These are phyloP conservation scores for Ambrosia trifida DNA, from an alignment of 129 eudicot genomes.

Conservation along the genomic window DNA sequence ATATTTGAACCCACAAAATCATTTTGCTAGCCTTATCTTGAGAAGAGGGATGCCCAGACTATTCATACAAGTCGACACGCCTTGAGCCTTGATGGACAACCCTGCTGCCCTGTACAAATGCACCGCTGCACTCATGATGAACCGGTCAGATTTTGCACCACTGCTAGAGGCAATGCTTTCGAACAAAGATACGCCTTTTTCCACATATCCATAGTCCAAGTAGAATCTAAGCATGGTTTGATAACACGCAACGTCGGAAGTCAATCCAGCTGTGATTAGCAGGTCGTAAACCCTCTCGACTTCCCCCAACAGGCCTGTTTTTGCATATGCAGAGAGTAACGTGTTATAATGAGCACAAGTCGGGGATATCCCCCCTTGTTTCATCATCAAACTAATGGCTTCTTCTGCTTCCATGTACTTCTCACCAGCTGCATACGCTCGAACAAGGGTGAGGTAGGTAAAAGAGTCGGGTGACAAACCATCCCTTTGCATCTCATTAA, in stretches of 20 bases:
- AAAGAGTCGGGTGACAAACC: constrained; percentile 59
- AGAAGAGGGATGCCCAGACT: constrained; percentile 48
- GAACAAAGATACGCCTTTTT: constrained; percentile 62
- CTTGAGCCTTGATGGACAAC: constrained; percentile 43
- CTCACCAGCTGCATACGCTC: constrained; percentile 52
- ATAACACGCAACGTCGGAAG: constrained; percentile 57
- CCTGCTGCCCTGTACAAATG: constrained; percentile 64
- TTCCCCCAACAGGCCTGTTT: constrained; percentile 57
- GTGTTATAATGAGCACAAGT: constrained; percentile 65
- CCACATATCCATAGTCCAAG: constrained; percentile 69
- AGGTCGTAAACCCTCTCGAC: constrained; percentile 55
- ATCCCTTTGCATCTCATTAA: constrained; percentile 50
- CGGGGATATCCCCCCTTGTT: constrained; percentile 57
- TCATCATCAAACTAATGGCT: constrained; percentile 53
- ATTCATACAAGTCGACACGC: constrained; percentile 48
- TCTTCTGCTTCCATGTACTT: constrained; percentile 64
- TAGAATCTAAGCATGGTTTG: constrained; percentile 61
- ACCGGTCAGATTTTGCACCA: constrained; percentile 52
- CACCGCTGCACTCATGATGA: constrained; percentile 77
- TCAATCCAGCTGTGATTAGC: constrained; percentile 39
- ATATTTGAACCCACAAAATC: not conserved
- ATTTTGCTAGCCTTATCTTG: constrained; percentile 19
- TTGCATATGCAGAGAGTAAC: constrained; percentile 49
- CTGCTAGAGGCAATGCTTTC: constrained; percentile 37
- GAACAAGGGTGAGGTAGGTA: constrained; percentile 70